Conservation (phyloP, 2,329 filamentous ascomycete species). For the Neofusicoccum ribis region DNA sequence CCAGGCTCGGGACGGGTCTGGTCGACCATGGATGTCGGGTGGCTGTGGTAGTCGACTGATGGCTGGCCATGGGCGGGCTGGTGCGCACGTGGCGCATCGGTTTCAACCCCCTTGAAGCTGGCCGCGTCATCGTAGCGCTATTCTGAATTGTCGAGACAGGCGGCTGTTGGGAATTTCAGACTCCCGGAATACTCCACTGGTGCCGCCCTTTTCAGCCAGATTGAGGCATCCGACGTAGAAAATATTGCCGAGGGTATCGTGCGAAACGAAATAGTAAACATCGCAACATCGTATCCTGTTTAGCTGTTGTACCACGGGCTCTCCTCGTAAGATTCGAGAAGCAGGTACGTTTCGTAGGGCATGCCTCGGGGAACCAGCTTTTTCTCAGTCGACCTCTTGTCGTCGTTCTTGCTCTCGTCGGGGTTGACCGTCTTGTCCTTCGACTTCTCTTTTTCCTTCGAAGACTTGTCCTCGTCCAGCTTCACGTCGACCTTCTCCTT, state of each 20-base stretch:
- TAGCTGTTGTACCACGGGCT: conserved; percentile 20
- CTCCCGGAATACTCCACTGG: not conserved
- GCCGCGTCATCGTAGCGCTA: conserved; percentile 14
- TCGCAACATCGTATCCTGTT: not conserved
- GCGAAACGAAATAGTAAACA: not conserved
- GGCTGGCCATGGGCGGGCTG: not conserved
- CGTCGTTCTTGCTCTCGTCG: conserved; percentile 14
- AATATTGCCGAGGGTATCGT: conserved; percentile 8
- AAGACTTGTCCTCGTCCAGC: conserved; percentile 9
- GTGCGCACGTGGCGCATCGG: not conserved
- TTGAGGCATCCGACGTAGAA: not conserved
- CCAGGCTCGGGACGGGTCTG: not conserved
- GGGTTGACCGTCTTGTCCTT: conserved; percentile 1
- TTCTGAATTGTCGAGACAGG: not conserved
- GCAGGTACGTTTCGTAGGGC: conserved; percentile 19
- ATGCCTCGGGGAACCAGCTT: conserved; percentile 17
- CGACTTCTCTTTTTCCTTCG: conserved; percentile 3
- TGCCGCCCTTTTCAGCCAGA: conserved; percentile 1
- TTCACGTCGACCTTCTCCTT: conserved; percentile 11
- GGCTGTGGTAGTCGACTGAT: not conserved
- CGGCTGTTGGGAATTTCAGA: not conserved
- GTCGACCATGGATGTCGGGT: not conserved
- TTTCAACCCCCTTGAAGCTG: not conserved
- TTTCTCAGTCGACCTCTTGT: not conserved
- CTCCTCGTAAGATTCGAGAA: conserved; percentile 18